Evolutionary conservation across 306 rosid species (phyloP).

Genomic region (Casuarina cunninghamiana): DNA sequence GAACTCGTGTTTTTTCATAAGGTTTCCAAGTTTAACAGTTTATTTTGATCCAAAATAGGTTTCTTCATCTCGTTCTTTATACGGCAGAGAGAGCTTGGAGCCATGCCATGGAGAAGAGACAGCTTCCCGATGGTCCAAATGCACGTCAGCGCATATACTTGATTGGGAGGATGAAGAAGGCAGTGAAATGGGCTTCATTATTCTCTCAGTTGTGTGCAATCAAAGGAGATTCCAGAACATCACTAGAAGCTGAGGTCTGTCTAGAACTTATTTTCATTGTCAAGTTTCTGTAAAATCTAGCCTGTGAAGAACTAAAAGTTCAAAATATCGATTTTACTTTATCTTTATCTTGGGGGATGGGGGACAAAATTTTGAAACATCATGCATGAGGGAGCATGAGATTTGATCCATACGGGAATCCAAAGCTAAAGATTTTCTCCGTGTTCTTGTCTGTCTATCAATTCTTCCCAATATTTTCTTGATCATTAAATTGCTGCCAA

Average conservation of each 20-base stretch:
- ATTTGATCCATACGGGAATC: background rate
- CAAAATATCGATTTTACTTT: background rate
- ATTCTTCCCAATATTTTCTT: background rate
- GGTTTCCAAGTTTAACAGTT: slow-evolving; percentile 22
- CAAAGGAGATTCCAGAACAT: slow-evolving; percentile 96
- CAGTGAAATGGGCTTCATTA: slow-evolving; percentile 87
- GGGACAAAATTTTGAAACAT: background rate
- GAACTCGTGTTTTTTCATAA: background rate
- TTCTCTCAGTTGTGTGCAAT: slow-evolving; percentile 82
- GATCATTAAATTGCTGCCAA: background rate
- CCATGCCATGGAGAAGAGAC: slow-evolving; percentile 99
- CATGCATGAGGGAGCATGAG: background rate
- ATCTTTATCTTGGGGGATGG: background rate
- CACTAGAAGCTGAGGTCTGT: slow-evolving; percentile 96
- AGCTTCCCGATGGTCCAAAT: slow-evolving; percentile 92
- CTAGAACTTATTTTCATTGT: slow-evolving; percentile 14
- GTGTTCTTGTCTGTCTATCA: background rate
- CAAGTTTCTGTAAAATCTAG: background rate
- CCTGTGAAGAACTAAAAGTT: background rate
- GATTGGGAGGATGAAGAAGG: slow-evolving; percentile 97
- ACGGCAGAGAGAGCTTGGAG: slow-evolving; percentile 99
- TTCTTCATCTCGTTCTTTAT: slow-evolving; percentile 83
- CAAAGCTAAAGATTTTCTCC: background rate
- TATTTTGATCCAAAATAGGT: slow-evolving; percentile 60
- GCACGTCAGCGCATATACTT: slow-evolving; percentile 81